Evolutionary conservation across 352 stramenopile species (phyloP).

Genomic region (Globisporangium alternatum): DNA sequence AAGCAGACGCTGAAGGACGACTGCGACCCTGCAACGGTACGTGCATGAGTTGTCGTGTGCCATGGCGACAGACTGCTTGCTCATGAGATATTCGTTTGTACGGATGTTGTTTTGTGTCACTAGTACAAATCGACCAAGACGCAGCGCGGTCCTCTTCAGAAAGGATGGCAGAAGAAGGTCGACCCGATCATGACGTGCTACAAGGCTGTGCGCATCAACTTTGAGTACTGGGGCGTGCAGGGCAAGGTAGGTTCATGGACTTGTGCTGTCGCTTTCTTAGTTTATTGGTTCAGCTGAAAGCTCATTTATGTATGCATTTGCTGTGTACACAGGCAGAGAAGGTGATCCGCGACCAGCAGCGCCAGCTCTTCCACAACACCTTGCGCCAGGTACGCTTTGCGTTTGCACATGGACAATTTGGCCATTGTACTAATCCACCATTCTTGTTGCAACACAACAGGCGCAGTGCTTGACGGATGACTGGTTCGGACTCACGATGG

Average conservation of each 20-base stretch:
- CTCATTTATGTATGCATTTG: background rate
- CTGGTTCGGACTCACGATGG: constrained; percentile 82
- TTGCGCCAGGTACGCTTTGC: constrained; percentile 33
- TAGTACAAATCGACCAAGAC: constrained; percentile 77
- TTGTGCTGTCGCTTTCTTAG: background rate
- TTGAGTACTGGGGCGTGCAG: constrained; percentile 87
- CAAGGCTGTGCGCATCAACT: constrained; percentile 86
- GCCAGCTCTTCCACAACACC: constrained; percentile 76
- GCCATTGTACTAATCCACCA: background rate
- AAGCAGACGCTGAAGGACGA: constrained; percentile 78
- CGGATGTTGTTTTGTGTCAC: constrained; percentile 2
- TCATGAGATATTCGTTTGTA: too few species aligned
- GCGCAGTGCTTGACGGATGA: constrained; percentile 79
- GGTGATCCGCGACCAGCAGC: constrained; percentile 80
- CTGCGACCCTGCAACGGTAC: constrained; percentile 55
- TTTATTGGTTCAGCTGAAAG: background rate
- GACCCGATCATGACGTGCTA: constrained; percentile 85
- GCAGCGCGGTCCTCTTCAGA: constrained; percentile 57
- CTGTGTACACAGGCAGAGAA: constrained; percentile 49
- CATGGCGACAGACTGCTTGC: background rate
- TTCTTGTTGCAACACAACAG: constrained; percentile 26
- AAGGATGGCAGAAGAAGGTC: constrained; percentile 67
- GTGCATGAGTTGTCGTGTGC: background rate
- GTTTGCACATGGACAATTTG: background rate
- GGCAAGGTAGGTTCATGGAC: constrained; percentile 39